Evolutionary conservation across 2,329 filamentous ascomycete species (phyloP).

Genomic region (Berkeleyomyces basicola): DNA sequence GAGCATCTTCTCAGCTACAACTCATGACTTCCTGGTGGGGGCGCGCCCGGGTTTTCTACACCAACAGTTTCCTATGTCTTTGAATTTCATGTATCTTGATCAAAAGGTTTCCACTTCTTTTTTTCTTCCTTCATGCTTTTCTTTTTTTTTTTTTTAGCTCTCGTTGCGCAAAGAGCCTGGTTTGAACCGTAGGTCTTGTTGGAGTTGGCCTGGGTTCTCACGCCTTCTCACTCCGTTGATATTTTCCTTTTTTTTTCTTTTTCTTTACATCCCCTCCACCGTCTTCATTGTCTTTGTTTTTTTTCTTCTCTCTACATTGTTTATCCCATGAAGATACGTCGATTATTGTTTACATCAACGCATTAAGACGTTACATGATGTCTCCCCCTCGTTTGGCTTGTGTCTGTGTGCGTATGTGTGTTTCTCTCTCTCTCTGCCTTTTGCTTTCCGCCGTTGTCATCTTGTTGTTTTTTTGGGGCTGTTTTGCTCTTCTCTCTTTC

Average conservation of each 20-base stretch:
- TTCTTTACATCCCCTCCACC: not conserved
- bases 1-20: slow-evolving; percentile 22
- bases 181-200: no score
- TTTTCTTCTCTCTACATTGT: slow-evolving; percentile 4
- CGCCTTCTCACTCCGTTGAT: not conserved
- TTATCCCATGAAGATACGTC: slow-evolving; percentile 6
- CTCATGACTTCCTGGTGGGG: slow-evolving; percentile 2
- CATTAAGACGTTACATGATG: not conserved
- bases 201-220: no score
- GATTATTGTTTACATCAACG: slow-evolving; percentile 4
- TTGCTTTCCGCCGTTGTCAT: not conserved
- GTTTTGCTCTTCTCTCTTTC: not conserved
- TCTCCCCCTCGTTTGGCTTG: no score
- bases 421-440: no score
- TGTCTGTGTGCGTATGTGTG: no score
- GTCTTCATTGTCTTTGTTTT: not conserved
- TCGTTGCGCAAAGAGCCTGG: no score
- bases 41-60: slow-evolving; percentile 8
- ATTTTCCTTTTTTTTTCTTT: not conserved
- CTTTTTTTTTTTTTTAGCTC: not conserved
- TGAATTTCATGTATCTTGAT: not conserved
- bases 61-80: not conserved
- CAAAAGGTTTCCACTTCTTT: no score
- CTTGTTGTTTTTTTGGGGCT: not conserved
- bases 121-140: no score